Evolutionary conservation across 2,329 filamentous ascomycete genomes (phyloP), one percentile per base, ranked within the genome.

Genomic region (Passalora sequoiae): DNA sequence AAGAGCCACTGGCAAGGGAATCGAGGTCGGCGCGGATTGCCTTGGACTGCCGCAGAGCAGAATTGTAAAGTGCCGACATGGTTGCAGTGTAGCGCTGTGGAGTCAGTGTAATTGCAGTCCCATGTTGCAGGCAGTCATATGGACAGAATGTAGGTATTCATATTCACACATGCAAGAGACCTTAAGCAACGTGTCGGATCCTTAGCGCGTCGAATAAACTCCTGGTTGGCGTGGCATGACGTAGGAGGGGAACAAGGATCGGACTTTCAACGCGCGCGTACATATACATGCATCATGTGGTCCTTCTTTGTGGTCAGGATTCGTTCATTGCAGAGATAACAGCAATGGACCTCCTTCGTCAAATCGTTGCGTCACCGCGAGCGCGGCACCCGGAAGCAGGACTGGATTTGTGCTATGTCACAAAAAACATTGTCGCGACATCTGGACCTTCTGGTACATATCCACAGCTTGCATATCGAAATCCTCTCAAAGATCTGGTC

Each of bases 321-420:
- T n/a, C n/a, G n/a, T n/a, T n/a, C n/a, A n/a, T n/a, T n/a, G n/a
- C n/a, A n/a, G n/a, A n/a, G n/a, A n/a, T n/a, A n/a, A n/a, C n/a
- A n/a, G 30, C 27, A 8, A 54, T 55, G 53, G 53, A 55, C 40
- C 40, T 97, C 49, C 77, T 97, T 54, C 86, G 91, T 57, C 87
- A 94, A 64, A 86, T 97, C 52, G 88, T 97, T 50, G 89, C 92
- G 32, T 84, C 89, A 7, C 91, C 92, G 9, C 81, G 92, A 54
- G 75, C 83, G 47, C 80, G 83, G 57, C 89, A 97, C 63, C 77
- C 85, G 21, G 91, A 96, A 70, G 84, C 91, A 6, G 85, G 86
- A 4, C 76, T 98, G 19, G 92, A 98, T 64, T 77, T 98, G 32
- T 97, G 91, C 73, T 98, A 98, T 67, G 89, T 97, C 25, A 94